These are phyloP conservation scores for Liquidambar formosana DNA, from an alignment of 164 flowering plant species.

Conservation along the genomic window DNA sequence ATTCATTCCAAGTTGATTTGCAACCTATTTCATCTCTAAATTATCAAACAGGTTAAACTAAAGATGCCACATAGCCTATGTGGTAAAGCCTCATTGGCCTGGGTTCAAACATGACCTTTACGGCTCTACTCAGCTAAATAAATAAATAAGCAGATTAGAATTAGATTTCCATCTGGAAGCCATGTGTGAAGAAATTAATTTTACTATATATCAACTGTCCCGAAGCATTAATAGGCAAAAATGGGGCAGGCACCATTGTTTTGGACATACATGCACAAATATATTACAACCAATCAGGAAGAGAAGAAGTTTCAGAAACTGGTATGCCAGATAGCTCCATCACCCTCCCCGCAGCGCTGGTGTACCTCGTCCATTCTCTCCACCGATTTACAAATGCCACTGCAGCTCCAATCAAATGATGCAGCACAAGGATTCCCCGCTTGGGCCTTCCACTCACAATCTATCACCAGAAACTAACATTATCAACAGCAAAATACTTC, in stretches of 20 bases:
- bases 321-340: conserved; percentile 78
- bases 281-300: conserved; percentile 24
- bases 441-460: conserved; percentile 92
- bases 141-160: not conserved
- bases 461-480: conserved; percentile 24
- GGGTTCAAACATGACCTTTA: too few species aligned
- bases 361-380: conserved; percentile 90
- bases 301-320: conserved; percentile 40
- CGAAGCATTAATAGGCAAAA: conserved; percentile 36
- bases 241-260: conserved; percentile 29
- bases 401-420: conserved; percentile 96
- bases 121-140: too few species aligned
- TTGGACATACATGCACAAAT: conserved; percentile 13
- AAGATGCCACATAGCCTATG: too few species aligned
- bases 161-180: conserved; percentile 6
- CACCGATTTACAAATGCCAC: conserved; percentile 86
- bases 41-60: too few species aligned
- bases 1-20: too few species aligned
- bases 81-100: too few species aligned
- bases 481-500: not conserved
- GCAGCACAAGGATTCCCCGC: conserved; percentile 94
- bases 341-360: conserved; percentile 80
- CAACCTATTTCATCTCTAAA: too few species aligned
- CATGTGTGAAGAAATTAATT: conserved; percentile 17
- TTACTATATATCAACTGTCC: conserved; percentile 26